Evolutionary conservation across 345 rosid genomes (phyloP), one percentile per base, ranked within the genome.

Genomic region (Salix suchowensis): DNA sequence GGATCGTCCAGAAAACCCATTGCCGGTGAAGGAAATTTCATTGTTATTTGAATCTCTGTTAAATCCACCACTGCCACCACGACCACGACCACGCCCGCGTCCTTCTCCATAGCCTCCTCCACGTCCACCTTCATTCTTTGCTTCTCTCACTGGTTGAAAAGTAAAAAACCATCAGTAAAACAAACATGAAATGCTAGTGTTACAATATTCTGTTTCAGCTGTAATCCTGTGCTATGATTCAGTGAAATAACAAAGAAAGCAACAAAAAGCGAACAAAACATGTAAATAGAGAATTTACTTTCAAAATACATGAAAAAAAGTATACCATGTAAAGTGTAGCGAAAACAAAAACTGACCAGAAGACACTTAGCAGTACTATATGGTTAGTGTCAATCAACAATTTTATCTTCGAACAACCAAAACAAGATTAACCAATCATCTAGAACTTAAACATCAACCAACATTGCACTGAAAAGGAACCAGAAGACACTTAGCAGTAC

Each of bases 51-150:
- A 83, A 21, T 91, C 97, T 65, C 91, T 86, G 74, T 87, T 90
- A 77, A 80, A 92, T 73, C 90, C 88, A 28, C 94, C 88, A 21
- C 79, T 65, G 23, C 78, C 73, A 55, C 94, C 94, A 24, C 89
- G 87, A 4, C 90, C 92, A 11, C 95, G 88, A 3, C 89, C 92
- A 16, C 94, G 80, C 10, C 83, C 87, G 30, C 82, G 90, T 36
- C 95, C 88, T 78, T 69, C 78, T 28, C 96, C 89, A 70, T 87
- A 86, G 2, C 88, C 90, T 4, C 78, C 79, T 6, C 90, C 88
- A 70, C 91, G 94, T 6, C 90, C 95, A 69, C 82, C 77, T 74
- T 96, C 97, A 81, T 52, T 88, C 86, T 77, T 96, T 0, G 88
- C 78, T 79, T 94, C 98, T 80, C 89, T 89, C 91, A 90, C 99